Conservation (phyloP, 2,329 filamentous ascomycete genomes). For the Chrysoporthe puriensis region DNA sequence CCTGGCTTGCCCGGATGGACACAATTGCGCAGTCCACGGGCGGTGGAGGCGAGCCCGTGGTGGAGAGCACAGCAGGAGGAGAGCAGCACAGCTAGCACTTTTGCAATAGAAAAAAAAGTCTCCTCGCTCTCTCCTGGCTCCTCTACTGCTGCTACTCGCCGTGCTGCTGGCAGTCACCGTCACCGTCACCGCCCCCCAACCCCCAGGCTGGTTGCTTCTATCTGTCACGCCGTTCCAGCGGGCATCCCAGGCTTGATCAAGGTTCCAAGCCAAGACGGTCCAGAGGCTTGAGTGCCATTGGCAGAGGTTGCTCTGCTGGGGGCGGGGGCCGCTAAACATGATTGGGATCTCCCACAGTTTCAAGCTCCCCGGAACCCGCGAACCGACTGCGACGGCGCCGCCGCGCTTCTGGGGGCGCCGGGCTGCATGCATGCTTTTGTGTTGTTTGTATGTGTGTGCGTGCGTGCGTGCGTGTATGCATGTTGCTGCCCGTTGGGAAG, state of each 20-base stretch:
- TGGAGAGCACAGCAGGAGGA: not conserved
- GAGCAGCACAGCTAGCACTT: not conserved
- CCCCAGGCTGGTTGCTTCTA: not conserved
- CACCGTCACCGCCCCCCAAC: not conserved
- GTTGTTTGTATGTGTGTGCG: too few relatives aligned
- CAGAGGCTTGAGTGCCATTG: slow-evolving; percentile 4
- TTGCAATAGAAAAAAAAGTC: not conserved
- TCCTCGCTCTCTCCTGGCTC: not conserved
- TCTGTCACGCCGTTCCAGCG: slow-evolving; percentile 13
- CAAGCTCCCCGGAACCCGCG: not conserved
- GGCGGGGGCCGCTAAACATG: slow-evolving; percentile 11
- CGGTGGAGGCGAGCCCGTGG: not conserved
- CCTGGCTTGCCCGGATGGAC: not conserved
- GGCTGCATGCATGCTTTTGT: too few relatives aligned
- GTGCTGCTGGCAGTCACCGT: not conserved
- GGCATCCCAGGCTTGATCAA: slow-evolving; percentile 4
- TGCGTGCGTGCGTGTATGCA: not conserved
- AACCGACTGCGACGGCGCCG: not conserved
- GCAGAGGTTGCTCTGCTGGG: not conserved
- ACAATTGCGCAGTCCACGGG: not conserved
- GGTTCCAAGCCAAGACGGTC: slow-evolving; percentile 4
- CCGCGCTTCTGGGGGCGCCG: not conserved
- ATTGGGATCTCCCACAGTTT: slow-evolving; percentile 10
- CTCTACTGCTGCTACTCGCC: too few relatives aligned
- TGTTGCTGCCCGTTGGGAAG: too few relatives aligned